These are phyloP conservation scores for Eucalyptus urophylla DNA, from an alignment of 345 rosid species.

Conservation along the genomic window DNA sequence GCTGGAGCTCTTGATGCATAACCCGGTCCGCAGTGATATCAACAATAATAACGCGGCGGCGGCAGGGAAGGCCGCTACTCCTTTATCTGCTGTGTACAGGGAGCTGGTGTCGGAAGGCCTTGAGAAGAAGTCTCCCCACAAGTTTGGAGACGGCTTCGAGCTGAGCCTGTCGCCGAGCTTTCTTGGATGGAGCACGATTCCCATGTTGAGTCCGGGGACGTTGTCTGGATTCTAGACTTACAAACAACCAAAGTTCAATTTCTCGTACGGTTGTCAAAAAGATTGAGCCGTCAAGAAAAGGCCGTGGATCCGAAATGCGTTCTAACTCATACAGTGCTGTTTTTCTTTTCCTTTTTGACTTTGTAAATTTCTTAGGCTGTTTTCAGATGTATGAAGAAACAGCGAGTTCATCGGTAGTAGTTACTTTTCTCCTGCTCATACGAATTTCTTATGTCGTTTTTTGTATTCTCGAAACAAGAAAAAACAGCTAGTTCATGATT, in stretches of 20 bases:
- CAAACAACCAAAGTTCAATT: not conserved
- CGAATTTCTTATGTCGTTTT: not conserved
- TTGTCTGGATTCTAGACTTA: slow-evolving; percentile 24
- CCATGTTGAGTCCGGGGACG: slow-evolving; percentile 49
- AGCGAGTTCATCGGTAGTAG: not conserved
- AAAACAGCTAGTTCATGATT: not conserved
- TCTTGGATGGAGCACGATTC: slow-evolving; percentile 32
- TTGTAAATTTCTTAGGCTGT: not conserved
- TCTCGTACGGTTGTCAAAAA: not conserved
- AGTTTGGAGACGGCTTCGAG: not conserved
- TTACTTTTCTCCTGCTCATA: not conserved
- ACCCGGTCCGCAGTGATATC: not conserved
- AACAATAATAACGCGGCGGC: not conserved
- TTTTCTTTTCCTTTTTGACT: not conserved
- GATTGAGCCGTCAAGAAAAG: not conserved
- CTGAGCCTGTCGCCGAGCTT: slow-evolving; percentile 5
- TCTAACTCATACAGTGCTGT: not conserved
- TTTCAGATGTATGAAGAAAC: not conserved
- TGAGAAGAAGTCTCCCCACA: not conserved
- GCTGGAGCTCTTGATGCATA: slow-evolving; percentile 1
- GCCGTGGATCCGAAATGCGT: not conserved
- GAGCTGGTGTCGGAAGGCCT: slow-evolving; percentile 9
- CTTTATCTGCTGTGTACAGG: slow-evolving; percentile 7
- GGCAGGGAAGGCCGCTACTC: not conserved
- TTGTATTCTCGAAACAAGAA: not conserved